phyloP scores from a whole-genome alignment of 2,329 filamentous ascomycete species.

The Talaromyces amestolkiae region DNA sequence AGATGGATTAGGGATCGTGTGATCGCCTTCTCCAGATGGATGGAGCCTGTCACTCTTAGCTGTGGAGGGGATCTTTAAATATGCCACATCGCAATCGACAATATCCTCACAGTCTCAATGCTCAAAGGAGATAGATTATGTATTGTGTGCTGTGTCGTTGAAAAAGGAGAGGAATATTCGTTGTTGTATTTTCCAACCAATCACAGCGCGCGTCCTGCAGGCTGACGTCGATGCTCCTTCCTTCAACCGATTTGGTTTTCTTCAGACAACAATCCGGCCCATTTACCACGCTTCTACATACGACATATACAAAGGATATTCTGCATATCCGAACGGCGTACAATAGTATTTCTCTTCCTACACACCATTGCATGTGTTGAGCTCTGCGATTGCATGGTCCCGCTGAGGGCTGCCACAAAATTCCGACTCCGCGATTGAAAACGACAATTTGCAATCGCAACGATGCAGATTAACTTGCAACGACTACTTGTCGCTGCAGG shows the following conservation, averaged over 20 bases:
- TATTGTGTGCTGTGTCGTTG: neutral
- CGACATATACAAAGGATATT: neutral
- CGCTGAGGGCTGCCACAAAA: slow-evolving; percentile 6
- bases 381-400: neutral
- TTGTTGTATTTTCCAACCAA: slow-evolving; percentile 5
- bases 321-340: neutral
- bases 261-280: neutral
- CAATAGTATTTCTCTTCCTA: neutral
- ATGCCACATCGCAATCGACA: neutral
- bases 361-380: neutral
- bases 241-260: neutral
- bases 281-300: neutral
- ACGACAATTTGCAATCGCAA: neutral
- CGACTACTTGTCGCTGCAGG: neutral
- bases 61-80: neutral
- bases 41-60: neutral
- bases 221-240: slow-evolving; percentile 7
- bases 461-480: neutral
- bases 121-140: neutral
- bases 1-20: slow-evolving; percentile 4
- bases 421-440: neutral
- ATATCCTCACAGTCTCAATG: neutral
- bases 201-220: neutral
- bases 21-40: slow-evolving; percentile 7
- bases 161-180: neutral